Conservation (phyloP, 2,329 filamentous ascomycete genomes). For the Stylonectria norvegica region DNA sequence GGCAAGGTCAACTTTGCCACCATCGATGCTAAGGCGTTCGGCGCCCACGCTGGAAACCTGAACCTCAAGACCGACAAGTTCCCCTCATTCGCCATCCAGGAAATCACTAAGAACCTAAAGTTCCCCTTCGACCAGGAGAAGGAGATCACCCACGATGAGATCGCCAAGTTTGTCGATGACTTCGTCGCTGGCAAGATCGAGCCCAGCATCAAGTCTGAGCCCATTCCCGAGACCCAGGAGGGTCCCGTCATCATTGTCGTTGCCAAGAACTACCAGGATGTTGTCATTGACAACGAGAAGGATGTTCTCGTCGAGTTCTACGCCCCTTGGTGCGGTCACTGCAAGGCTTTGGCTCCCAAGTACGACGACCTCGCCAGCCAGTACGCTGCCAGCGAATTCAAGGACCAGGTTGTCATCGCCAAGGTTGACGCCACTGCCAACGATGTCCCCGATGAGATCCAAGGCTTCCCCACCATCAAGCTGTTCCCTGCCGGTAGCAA, state of each 20-base stretch:
- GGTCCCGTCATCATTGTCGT: conserved; percentile 85
- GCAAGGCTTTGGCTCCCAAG: conserved; percentile 95
- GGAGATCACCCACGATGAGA: conserved; percentile 67
- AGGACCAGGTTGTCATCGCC: conserved; percentile 83
- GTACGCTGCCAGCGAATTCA: conserved; percentile 75
- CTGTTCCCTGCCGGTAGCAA: conserved; percentile 90
- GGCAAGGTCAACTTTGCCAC: conserved; percentile 96
- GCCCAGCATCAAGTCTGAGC: conserved; percentile 97
- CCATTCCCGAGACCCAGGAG: conserved; percentile 89
- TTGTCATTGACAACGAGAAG: conserved; percentile 92
- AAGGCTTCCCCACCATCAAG: conserved; percentile 99
- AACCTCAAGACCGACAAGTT: conserved; percentile 95
- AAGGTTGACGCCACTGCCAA: conserved; percentile 97
- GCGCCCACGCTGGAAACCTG: conserved; percentile 91
- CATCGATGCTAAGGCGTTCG: conserved; percentile 91
- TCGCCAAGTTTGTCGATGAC: conserved; percentile 80
- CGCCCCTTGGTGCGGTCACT: conserved; percentile 99
- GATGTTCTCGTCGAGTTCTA: conserved; percentile 98
- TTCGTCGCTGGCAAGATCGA: conserved; percentile 85
- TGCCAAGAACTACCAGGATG: conserved; percentile 86
- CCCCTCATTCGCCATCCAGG: conserved; percentile 97
- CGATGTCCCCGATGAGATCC: conserved; percentile 94
- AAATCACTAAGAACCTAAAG: conserved; percentile 92
- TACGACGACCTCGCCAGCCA: conserved; percentile 86
- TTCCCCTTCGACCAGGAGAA: conserved; percentile 87